Percentiles rank a stretch among this genome's conserved stretches.
Conservation (phyloP, 2,329 filamentous ascomycete species). For the Penicillium fuscoglaucum region DNA sequence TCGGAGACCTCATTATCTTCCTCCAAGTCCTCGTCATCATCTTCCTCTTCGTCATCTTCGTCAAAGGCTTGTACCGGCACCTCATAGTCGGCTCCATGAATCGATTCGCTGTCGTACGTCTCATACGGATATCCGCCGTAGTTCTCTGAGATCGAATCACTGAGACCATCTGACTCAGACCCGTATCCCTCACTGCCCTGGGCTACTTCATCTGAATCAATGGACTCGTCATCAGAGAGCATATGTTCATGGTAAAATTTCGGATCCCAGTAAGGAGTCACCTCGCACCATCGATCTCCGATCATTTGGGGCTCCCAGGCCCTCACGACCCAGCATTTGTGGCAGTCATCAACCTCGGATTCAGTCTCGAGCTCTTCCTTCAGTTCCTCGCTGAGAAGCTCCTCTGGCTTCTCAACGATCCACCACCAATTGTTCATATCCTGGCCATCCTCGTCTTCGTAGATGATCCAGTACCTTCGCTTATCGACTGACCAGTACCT, state of each 20-base stretch:
- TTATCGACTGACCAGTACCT: conserved; percentile 14
- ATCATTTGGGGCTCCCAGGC: conserved; percentile 7
- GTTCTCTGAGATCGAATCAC: not conserved
- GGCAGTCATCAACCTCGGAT: not conserved
- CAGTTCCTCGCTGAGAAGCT: conserved; percentile 8
- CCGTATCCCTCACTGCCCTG: not conserved
- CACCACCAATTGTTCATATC: conserved; percentile 5
- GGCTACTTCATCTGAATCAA: conserved; percentile 5
- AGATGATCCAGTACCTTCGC: conserved; percentile 10
- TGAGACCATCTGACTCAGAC: not conserved
- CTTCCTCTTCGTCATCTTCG: not conserved
- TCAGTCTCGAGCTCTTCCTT: not conserved
- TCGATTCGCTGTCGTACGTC: not conserved
- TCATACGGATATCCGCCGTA: not conserved
- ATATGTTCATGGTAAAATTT: conserved; percentile 12
- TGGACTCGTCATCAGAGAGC: conserved; percentile 10
- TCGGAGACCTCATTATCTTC: conserved; percentile 12
- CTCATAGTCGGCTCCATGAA: not conserved
- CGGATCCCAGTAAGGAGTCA: conserved; percentile 11
- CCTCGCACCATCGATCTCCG: not conserved
- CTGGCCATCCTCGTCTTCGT: not conserved
- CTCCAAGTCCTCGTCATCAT: conserved; percentile 11
- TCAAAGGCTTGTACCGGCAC: not conserved
- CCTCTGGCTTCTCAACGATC: conserved; percentile 14
- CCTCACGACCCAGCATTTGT: conserved; percentile 13